phyloP scores from a whole-genome alignment of 345 rosid species.

The Linum usitatissimum region DNA sequence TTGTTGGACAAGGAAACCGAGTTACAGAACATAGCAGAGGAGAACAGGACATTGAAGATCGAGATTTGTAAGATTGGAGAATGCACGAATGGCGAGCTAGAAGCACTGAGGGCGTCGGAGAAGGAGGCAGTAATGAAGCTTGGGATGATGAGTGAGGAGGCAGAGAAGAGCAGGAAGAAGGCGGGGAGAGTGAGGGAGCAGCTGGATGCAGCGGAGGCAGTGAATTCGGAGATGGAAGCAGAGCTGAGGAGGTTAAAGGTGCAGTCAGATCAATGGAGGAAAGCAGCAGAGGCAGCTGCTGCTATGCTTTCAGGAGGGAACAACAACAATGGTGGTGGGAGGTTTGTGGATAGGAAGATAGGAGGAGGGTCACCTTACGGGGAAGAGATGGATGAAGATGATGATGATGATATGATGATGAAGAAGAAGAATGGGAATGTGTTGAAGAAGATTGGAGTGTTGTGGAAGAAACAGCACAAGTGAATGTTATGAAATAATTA shows the following conservation, averaged over 20 bases:
- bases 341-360: conserved; percentile 2
- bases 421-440: conserved; percentile 1
- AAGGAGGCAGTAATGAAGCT: conserved; percentile 61
- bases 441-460: conserved; percentile 6
- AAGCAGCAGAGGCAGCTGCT: conserved; percentile 8
- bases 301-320: conserved; percentile 4
- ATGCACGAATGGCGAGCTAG: conserved; percentile 9
- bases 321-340: background rate
- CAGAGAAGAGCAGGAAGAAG: background rate
- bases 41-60: background rate
- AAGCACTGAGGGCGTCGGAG: conserved; percentile 37
- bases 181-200: conserved; percentile 7
- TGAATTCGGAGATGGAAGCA: conserved; percentile 1
- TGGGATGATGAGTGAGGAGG: conserved; percentile 13
- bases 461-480: conserved; percentile 8
- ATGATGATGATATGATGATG: too few species aligned
- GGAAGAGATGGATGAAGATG: conserved; percentile 12
- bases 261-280: conserved; percentile 11
- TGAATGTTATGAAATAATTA: too few species aligned
- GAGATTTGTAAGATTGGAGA: background rate
- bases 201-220: conserved; percentile 4
- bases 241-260: conserved; percentile 7
- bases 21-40: background rate
- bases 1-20: conserved; percentile 8
- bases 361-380: conserved; percentile 40